Evolutionary conservation across 2,329 filamentous ascomycete species (phyloP), one percentile per base, ranked within the genome.

Genomic region (Aspergillus arachidicola): DNA sequence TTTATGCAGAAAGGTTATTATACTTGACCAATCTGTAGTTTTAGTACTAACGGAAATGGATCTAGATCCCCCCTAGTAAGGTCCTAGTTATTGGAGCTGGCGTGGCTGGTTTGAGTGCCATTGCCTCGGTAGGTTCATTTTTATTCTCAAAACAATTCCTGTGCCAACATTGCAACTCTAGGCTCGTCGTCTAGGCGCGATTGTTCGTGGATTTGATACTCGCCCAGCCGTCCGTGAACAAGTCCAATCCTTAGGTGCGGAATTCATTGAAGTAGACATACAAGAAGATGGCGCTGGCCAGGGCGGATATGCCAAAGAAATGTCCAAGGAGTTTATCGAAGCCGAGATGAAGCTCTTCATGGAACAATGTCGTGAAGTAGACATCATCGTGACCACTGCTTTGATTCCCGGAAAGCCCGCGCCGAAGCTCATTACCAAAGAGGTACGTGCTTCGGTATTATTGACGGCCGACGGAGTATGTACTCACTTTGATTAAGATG

Each of bases 371-470:
- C 86, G 87, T 63, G 93, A 97, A 45, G 92, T 96, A 58, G 93
- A 97, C 77, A 96, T 97, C 66, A 91, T 97, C 65, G 91, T 97
- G 74, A 96, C 93, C 1, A 97, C 93, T 1, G 93, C 93, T n/a
- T 79, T 96, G 70, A 96, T 97, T 64, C 93, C 93, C 0, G 93
- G 93, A 61, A 90, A 86, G 69, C 90, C 90, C 32, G 92, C 93
- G 0, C 93, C 93, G 0, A 94, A 90, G 72, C 83, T 97, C 34
- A 94, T 97, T 71, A 94, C 90, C 5, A 91, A 91, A 77, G 85
- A 87, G 69, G 80, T 81, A 74, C 64, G 57, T 12, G 16, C 72
- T 64, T 41, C 14, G 26, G 48, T 21, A 23, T 57, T 12, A 12
- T 4, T 23, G 2, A n/a, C 5, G 6, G 12, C 6, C 4, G 28